These are phyloP conservation scores for Xylaria sp. DNA, from an alignment of 495 filamentous ascomycete genomes.

Conservation along the genomic window DNA sequence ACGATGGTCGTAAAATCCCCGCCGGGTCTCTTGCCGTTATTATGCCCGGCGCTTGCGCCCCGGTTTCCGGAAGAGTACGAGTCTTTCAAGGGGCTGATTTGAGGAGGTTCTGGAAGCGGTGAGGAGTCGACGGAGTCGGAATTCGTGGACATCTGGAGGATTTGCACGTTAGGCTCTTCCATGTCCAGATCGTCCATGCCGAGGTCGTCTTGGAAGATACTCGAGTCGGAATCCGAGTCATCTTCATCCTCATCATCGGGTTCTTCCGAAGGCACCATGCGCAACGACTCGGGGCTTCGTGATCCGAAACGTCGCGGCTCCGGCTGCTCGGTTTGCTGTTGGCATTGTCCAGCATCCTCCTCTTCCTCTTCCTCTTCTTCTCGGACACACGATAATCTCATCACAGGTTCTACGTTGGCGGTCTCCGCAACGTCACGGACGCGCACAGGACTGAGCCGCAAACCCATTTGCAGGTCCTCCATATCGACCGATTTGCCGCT, in stretches of 20 bases:
- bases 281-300: conserved; percentile 40
- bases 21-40: conserved; percentile 30
- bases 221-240: conserved; percentile 53
- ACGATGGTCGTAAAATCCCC: conserved; percentile 50
- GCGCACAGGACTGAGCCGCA: conserved; percentile 69
- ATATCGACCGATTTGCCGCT: conserved; percentile 81
- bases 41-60: conserved; percentile 30
- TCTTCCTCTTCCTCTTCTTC: conserved; percentile 51
- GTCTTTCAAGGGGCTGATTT: conserved; percentile 56
- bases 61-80: conserved; percentile 53
- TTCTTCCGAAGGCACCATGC: conserved; percentile 43
- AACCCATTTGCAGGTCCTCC: conserved; percentile 80
- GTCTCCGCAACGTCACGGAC: conserved; percentile 60
- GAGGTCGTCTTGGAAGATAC: conserved; percentile 58
- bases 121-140: conserved; percentile 36
- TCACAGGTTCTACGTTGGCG: conserved; percentile 40
- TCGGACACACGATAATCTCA: conserved; percentile 46
- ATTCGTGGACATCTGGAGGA: conserved; percentile 51
- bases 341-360: conserved; percentile 25
- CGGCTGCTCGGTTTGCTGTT: conserved; percentile 34
- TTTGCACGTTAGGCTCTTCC: conserved; percentile 56
- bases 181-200: conserved; percentile 57
- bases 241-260: conserved; percentile 40
- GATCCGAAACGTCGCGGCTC: conserved; percentile 28
- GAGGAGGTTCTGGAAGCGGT: conserved; percentile 46